Evolutionary conservation across 345 rosid genomes (phyloP).

Genomic region (Acer campestre): DNA sequence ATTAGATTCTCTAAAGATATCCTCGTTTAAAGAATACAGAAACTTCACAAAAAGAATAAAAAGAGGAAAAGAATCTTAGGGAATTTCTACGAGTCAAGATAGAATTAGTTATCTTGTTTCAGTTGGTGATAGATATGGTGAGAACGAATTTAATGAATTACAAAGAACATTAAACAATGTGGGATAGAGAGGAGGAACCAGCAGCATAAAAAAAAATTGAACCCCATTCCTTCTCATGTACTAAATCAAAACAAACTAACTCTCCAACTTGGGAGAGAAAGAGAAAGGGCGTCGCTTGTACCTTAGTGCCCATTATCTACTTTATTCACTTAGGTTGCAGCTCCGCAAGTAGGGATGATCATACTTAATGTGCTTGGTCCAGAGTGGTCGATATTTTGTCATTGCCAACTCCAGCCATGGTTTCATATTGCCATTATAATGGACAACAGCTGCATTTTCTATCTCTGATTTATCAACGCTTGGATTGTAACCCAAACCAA

Average conservation of each 20-base stretch:
- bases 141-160: constrained; percentile 50
- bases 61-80: not conserved
- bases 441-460: constrained; percentile 88
- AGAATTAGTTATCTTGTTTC: constrained; percentile 27
- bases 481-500: constrained; percentile 97
- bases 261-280: constrained; percentile 17
- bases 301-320: constrained; percentile 15
- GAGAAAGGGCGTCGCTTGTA: constrained; percentile 18
- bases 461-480: constrained; percentile 78
- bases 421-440: constrained; percentile 99
- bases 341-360: constrained; percentile 82
- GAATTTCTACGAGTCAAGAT: constrained; percentile 30
- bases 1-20: constrained; percentile 9
- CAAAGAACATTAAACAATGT: constrained; percentile 40
- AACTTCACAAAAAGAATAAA: constrained; percentile 1
- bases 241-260: constrained; percentile 22
- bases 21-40: constrained; percentile 24
- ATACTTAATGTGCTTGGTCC: constrained; percentile 89
- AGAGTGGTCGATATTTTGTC: constrained; percentile 86
- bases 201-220: constrained; percentile 27
- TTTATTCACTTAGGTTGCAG: constrained; percentile 78
- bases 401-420: constrained; percentile 99
- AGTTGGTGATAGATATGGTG: constrained; percentile 8
- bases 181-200: constrained; percentile 26
- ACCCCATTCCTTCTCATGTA: constrained; percentile 23